Evolutionary conservation across 225 moss, liverwort and hornwort genomes (phyloP).

Genomic region (Asterella californica): DNA sequence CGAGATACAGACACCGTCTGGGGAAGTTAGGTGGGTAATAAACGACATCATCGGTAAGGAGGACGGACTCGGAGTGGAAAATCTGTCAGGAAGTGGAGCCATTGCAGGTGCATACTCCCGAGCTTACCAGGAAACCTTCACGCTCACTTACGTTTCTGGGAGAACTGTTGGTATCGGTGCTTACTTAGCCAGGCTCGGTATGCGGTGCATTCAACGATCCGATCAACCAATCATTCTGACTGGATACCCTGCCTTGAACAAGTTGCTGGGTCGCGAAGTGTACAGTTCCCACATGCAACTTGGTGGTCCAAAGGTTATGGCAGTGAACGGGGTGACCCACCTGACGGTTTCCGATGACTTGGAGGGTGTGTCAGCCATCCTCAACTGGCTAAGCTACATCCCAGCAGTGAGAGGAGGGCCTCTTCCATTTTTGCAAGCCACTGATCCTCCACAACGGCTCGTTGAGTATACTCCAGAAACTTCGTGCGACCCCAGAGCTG

Average conservation of each 20-base stretch:
- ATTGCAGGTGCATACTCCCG: conserved; percentile 84
- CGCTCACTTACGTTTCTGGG: conserved; percentile 84
- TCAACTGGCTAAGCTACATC: conserved; percentile 86
- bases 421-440: conserved; percentile 56
- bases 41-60: conserved; percentile 80
- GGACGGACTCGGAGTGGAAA: conserved; percentile 91
- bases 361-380: conserved; percentile 73
- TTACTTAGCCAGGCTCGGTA: conserved; percentile 87
- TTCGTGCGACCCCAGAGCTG: conserved; percentile 82
- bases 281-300: conserved; percentile 98
- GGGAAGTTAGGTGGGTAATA: conserved; percentile 63
- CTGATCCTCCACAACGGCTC: conserved; percentile 56
- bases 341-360: conserved; percentile 80
- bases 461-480: conserved; percentile 79
- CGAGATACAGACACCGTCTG: conserved; percentile 55
- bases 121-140: conserved; percentile 86
- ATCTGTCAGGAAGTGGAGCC: conserved; percentile 90
- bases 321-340: conserved; percentile 89
- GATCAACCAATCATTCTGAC: conserved; percentile 96
- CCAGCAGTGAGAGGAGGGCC: conserved; percentile 67
- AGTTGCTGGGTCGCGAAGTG: conserved; percentile 81
- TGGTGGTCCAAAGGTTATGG: conserved; percentile 97
- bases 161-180: conserved; percentile 92
- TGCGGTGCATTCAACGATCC: conserved; percentile 88
- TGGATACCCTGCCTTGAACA: conserved; percentile 90